Evolutionary conservation across 2,329 filamentous ascomycete genomes (phyloP).

Genomic region (Pseudogymnoascus sp.): DNA sequence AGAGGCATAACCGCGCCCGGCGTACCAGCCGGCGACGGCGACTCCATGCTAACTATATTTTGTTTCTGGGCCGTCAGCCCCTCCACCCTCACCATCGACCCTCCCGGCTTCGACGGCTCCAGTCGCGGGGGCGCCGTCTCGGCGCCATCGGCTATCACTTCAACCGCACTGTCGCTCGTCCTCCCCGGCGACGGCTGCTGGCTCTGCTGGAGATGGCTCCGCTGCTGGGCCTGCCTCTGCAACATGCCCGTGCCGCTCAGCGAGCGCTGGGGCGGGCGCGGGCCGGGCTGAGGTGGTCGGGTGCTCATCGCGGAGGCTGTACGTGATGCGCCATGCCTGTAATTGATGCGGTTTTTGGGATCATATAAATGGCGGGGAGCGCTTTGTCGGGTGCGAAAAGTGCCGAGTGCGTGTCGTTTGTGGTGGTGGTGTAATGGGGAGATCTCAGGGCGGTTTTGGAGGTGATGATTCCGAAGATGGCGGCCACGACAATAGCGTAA

Average conservation of each 20-base stretch:
- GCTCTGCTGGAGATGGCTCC: constrained; percentile 25
- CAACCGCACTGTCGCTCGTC: constrained; percentile 22
- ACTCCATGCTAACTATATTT: background rate
- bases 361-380: background rate
- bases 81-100: background rate
- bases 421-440: background rate
- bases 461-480: background rate
- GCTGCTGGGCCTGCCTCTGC: constrained; percentile 22
- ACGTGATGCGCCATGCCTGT: constrained; percentile 11
- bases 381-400: background rate
- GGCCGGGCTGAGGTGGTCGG: constrained; percentile 11
- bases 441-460: background rate
- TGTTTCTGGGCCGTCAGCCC: background rate
- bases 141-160: constrained; percentile 25
- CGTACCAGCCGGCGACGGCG: background rate
- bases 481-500: constrained; percentile 2
- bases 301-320: constrained; percentile 17
- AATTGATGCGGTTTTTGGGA: constrained; percentile 6
- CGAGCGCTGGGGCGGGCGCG: constrained; percentile 22
- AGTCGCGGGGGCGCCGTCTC: constrained; percentile 27
- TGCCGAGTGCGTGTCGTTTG: background rate
- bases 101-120: background rate
- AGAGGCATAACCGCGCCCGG: background rate
- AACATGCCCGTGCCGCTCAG: constrained; percentile 22
- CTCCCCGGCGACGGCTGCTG: constrained; percentile 21